Evolutionary conservation across 139 green algal genomes (phyloP).

Genomic region (Dunaliella sp.): DNA sequence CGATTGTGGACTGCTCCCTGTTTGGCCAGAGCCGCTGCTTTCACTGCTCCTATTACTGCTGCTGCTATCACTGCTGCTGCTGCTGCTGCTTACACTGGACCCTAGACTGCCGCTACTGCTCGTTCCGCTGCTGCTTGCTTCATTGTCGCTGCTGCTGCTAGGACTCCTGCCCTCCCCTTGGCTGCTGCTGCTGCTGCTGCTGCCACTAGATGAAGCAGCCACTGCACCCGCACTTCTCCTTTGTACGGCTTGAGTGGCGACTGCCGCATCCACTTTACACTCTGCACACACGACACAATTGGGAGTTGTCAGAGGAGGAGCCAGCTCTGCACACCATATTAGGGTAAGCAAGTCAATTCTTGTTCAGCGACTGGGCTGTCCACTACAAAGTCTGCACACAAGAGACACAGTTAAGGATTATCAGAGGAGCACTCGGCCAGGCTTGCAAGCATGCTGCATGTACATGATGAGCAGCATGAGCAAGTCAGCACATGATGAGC

Average conservation of each 20-base stretch:
- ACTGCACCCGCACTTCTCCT: not conserved
- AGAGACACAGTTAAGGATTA: no score
- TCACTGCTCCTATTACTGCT: not conserved
- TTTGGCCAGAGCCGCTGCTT: not conserved
- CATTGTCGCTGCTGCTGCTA: not conserved
- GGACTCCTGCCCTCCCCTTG: not conserved
- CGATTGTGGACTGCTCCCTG: not conserved
- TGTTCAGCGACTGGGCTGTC: no score
- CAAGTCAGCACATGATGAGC: no score
- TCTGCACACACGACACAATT: no score
- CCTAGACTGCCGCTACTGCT: not conserved
- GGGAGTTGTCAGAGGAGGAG: no score
- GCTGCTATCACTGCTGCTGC: slow-evolving; percentile 1
- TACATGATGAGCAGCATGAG: no score
- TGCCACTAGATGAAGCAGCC: not conserved
- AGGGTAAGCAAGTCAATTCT: no score
- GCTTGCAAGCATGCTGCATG: no score
- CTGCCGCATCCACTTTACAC: slow-evolving; percentile 47
- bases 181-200: slow-evolving; percentile 4
- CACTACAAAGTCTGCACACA: no score
- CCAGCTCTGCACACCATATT: no score
- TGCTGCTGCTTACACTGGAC: not conserved
- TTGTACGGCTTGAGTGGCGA: slow-evolving; percentile 22
- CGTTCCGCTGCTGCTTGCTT: not conserved
- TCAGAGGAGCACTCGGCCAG: no score